A percentile compares a stretch with the other conserved stretches of the same genome.
Evolutionary conservation across 139 green algal genomes (phyloP).

Genomic region (Diplosphaera chodatii): DNA sequence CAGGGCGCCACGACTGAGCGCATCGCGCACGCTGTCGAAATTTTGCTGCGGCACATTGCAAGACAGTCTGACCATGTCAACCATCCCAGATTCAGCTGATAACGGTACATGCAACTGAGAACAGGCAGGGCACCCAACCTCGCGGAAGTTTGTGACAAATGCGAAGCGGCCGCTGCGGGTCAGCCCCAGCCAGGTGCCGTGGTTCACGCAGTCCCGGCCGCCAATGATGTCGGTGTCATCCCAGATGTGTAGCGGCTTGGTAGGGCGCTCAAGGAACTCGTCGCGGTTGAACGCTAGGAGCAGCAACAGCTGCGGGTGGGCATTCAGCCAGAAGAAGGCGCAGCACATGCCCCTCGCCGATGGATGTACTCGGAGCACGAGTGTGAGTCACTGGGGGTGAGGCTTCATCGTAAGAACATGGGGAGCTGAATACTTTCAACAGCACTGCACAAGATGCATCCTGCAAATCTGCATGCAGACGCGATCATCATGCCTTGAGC

Average conservation of each 20-base stretch:
- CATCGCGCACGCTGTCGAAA: constrained; percentile 7
- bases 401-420: no score
- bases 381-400: no score
- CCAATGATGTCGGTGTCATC: constrained; percentile 34
- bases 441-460: no score
- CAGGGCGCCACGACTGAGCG: constrained; percentile 42
- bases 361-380: no score
- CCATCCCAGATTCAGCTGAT: no score
- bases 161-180: constrained; percentile 40
- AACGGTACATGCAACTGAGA: no score
- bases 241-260: constrained; percentile 45
- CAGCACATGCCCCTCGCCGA: no score
- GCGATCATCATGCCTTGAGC: no score
- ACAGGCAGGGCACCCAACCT: constrained; percentile 18
- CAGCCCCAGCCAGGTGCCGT: constrained; percentile 67
- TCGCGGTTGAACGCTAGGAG: constrained; percentile 78
- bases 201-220: constrained; percentile 40
- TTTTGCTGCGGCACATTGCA: background rate
- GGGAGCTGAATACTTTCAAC: no score
- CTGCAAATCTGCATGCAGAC: no score
- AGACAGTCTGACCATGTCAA: no score
- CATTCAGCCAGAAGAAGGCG: constrained; percentile 44
- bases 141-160: constrained; percentile 61
- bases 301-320: constrained; percentile 32
- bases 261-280: constrained; percentile 56